These are phyloP conservation scores for Maudiozyma humilis DNA, from an alignment of 1,139 yeast genomes.

Conservation along the genomic window DNA sequence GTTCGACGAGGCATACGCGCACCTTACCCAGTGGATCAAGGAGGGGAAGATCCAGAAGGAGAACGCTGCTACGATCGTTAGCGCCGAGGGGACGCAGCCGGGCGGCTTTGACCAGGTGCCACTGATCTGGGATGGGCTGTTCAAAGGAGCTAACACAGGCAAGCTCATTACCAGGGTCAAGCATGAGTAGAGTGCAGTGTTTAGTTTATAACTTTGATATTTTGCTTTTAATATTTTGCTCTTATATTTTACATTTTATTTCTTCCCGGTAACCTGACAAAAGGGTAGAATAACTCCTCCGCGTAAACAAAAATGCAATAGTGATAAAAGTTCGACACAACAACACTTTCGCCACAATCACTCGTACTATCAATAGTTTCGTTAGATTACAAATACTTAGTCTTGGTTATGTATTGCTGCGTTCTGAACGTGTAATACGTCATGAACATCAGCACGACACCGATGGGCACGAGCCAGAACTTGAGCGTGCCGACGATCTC, in stretches of 20 bases:
- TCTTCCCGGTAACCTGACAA: background rate
- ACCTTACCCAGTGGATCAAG: conserved; percentile 33
- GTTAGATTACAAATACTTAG: conserved; percentile 28
- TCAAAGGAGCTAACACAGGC: conserved; percentile 33
- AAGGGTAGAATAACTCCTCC: background rate
- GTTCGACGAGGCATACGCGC: conserved; percentile 35
- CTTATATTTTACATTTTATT: background rate
- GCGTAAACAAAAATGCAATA: too few relatives aligned
- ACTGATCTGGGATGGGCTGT: conserved; percentile 39
- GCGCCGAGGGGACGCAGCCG: conserved; percentile 34
- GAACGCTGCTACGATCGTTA: conserved; percentile 33
- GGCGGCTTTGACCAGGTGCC: conserved; percentile 37
- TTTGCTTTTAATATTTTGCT: background rate
- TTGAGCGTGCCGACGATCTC: conserved; percentile 30
- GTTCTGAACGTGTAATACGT: conserved; percentile 35
- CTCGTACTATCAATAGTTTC: background rate
- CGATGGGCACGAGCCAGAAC: conserved; percentile 32
- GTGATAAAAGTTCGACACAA: too few relatives aligned
- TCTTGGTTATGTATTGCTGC: conserved; percentile 34
- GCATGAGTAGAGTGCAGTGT: conserved; percentile 3
- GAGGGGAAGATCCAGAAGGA: conserved; percentile 37
- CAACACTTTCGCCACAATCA: too few relatives aligned
- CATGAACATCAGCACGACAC: conserved; percentile 28
- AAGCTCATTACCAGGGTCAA: conserved; percentile 31
- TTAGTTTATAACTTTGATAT: background rate